Percentiles rank a stretch among this genome's conserved stretches.
Evolutionary conservation across 2,329 filamentous ascomycete genomes (phyloP).

Genomic region (Exophiala mesophila): DNA sequence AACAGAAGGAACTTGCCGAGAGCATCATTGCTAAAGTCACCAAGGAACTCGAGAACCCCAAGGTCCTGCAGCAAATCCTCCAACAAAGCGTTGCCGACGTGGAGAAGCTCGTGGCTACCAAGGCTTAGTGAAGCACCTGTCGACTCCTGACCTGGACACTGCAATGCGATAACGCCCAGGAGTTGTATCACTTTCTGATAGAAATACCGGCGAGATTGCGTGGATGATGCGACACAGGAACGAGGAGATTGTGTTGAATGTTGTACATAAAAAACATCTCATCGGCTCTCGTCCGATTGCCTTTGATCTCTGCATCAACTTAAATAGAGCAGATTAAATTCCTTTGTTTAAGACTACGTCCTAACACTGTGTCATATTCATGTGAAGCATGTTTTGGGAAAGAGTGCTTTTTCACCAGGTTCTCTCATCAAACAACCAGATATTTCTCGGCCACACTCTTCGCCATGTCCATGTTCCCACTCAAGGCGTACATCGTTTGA

Average conservation of each 20-base stretch:
- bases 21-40: constrained; percentile 93
- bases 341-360: neutral
- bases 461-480: constrained; percentile 59
- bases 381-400: too few species aligned
- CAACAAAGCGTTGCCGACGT: constrained; percentile 94
- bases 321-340: neutral
- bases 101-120: constrained; percentile 53
- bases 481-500: constrained; percentile 60
- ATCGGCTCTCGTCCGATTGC: neutral
- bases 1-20: constrained; percentile 93
- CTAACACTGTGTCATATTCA: too few species aligned
- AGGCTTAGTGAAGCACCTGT: constrained; percentile 16
- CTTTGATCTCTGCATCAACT: neutral
- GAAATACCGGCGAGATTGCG: too few species aligned
- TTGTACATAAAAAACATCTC: constrained; percentile 3
- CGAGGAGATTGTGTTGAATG: neutral
- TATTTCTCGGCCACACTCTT: constrained; percentile 57
- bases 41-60: constrained; percentile 98
- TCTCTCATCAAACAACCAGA: constrained; percentile 47
- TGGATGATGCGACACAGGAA: too few species aligned
- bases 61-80: constrained; percentile 93
- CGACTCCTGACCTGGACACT: too few species aligned
- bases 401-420: too few species aligned
- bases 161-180: too few species aligned
- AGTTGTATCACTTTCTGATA: too few species aligned